These are phyloP conservation scores for Coccomyxa subellipsoidea DNA, from an alignment of 163 green algal genomes.

Conservation along the genomic window DNA sequence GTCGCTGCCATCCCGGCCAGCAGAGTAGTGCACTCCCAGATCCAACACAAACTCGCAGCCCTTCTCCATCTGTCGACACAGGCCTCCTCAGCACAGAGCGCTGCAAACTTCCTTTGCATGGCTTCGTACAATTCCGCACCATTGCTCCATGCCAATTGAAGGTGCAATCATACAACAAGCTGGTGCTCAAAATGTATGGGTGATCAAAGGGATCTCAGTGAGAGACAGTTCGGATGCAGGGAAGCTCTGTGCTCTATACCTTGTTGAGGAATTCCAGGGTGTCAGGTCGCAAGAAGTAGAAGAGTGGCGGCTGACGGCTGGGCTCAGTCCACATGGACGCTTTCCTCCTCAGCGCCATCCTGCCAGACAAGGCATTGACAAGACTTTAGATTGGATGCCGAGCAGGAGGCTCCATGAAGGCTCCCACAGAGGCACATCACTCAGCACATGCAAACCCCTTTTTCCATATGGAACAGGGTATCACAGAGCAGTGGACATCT, in stretches of 20 bases:
- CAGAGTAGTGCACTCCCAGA: constrained; percentile 6
- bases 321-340: constrained; percentile 1
- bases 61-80: constrained; percentile 2
- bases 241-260: not conserved
- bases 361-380: constrained; percentile 1
- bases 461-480: too few species aligned
- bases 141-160: too few species aligned
- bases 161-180: too few species aligned
- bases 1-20: not conserved
- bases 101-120: not conserved
- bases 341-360: constrained; percentile 19
- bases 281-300: not conserved
- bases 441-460: too few species aligned
- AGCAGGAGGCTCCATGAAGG: too few species aligned
- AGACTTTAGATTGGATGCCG: too few species aligned
- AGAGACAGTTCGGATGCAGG: not conserved
- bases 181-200: too few species aligned
- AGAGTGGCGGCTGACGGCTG: not conserved
- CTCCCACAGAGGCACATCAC: too few species aligned
- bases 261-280: not conserved
- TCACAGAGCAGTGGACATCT: too few species aligned
- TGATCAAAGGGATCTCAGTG: too few species aligned
- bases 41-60: constrained; percentile 21
- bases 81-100: not conserved
- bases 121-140: too few species aligned